phyloP scores from a whole-genome alignment of 306 rosid genomes.

The Malus sylvestris region DNA sequence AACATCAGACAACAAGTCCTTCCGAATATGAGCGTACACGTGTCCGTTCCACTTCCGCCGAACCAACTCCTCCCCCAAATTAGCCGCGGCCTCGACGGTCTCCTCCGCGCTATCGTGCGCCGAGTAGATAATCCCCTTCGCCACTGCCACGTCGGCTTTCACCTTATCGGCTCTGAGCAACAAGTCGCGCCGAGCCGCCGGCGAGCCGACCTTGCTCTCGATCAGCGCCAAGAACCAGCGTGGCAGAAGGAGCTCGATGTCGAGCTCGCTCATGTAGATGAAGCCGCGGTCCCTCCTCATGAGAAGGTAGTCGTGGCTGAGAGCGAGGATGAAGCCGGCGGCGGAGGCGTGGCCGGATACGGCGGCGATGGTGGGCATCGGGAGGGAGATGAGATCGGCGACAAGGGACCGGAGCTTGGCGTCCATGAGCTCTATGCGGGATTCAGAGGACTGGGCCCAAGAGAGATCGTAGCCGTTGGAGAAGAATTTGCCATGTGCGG shows the following conservation, averaged over 20 bases:
- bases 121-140: constrained; percentile 51
- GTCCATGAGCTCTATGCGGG: constrained; percentile 21
- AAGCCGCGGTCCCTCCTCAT: constrained; percentile 74
- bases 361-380: constrained; percentile 76
- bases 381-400: constrained; percentile 54
- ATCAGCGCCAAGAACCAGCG: constrained; percentile 47
- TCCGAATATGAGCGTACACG: constrained; percentile 60
- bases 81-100: constrained; percentile 51
- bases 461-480: constrained; percentile 77
- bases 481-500: constrained; percentile 79
- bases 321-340: constrained; percentile 57
- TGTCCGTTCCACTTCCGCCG: constrained; percentile 61
- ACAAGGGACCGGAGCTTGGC: constrained; percentile 36
- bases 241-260: constrained; percentile 47
- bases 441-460: constrained; percentile 29
- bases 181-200: constrained; percentile 37
- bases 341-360: constrained; percentile 79
- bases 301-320: constrained; percentile 62
- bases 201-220: constrained; percentile 39
- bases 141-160: constrained; percentile 49
- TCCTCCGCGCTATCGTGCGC: constrained; percentile 44
- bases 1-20: constrained; percentile 25
- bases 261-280: constrained; percentile 83
- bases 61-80: constrained; percentile 30
- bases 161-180: constrained; percentile 58